phyloP scores from a whole-genome alignment of 768 basidiomycete genomes.

The Tricholoma bakamatsutake region DNA sequence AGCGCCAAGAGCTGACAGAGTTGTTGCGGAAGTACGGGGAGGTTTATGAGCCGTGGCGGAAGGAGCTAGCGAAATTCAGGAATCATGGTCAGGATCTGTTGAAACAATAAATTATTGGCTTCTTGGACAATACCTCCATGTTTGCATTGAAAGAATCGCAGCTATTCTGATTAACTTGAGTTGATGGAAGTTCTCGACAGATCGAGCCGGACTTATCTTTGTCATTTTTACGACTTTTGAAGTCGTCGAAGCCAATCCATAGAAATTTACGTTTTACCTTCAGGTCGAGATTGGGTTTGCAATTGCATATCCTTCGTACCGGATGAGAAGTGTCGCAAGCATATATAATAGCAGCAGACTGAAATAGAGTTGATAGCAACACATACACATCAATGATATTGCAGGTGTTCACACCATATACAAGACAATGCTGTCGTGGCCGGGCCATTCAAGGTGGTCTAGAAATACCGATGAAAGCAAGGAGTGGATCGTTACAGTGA shows the following conservation, averaged over 20 bases:
- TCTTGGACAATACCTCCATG: neutral
- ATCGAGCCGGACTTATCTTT: no score
- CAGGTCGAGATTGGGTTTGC: no score
- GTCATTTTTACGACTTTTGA: no score
- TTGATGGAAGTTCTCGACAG: no score
- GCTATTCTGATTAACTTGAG: no score
- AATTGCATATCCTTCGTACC: no score
- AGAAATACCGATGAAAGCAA: neutral
- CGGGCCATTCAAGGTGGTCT: neutral
- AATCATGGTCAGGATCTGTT: constrained; percentile 62
- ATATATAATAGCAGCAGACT: no score
- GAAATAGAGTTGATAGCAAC: no score
- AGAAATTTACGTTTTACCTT: no score
- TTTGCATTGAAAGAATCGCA: neutral
- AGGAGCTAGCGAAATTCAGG: constrained; percentile 71
- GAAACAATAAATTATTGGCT: constrained; percentile 1
- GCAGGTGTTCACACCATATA: neutral
- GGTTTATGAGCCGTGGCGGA: constrained; percentile 83
- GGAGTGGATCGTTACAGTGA: neutral
- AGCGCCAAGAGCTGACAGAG: constrained; percentile 68
- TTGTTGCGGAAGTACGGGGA: constrained; percentile 82
- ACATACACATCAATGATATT: no score
- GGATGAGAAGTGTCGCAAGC: no score
- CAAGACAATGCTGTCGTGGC: neutral
- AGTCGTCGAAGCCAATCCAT: no score